These are phyloP conservation scores for Macrophomina pseudophaseolina DNA, from an alignment of 2,329 filamentous ascomycete genomes.

Conservation along the genomic window DNA sequence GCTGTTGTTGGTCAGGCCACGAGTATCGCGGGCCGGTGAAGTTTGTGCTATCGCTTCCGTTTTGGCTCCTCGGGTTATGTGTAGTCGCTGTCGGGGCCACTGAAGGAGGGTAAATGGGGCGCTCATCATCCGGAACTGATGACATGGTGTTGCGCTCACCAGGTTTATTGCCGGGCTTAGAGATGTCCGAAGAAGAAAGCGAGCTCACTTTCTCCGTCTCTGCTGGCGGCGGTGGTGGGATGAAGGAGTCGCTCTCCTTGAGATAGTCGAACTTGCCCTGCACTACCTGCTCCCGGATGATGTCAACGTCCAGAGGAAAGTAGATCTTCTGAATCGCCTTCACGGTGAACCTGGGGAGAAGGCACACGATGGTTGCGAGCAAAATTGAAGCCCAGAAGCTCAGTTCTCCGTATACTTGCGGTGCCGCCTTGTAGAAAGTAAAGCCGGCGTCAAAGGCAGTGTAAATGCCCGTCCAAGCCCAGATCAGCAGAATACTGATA, in stretches of 20 bases:
- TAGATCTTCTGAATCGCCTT: conserved; percentile 94
- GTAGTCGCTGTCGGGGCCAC: conserved; percentile 70
- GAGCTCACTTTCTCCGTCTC: conserved; percentile 52
- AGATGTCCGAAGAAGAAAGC: conserved; percentile 63
- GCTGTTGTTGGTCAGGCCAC: conserved; percentile 21
- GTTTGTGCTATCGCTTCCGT: conserved; percentile 92
- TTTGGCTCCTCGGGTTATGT: conserved; percentile 82
- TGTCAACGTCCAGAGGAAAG: conserved; percentile 89
- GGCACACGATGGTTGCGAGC: conserved; percentile 77
- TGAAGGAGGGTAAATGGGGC: conserved; percentile 92
- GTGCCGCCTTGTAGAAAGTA: conserved; percentile 76
- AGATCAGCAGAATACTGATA: conserved; percentile 85
- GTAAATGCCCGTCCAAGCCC: conserved; percentile 95
- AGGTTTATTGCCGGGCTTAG: conserved; percentile 51
- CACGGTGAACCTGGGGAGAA: conserved; percentile 84
- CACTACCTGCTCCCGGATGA: conserved; percentile 89
- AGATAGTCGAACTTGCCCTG: conserved; percentile 82
- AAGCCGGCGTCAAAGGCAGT: conserved; percentile 63
- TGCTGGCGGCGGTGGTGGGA: conserved; percentile 44
- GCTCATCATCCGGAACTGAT: conserved; percentile 81
- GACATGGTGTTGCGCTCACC: conserved; percentile 59
- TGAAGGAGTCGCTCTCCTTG: conserved; percentile 59
- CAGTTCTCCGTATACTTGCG: conserved; percentile 78
- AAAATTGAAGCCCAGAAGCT: conserved; percentile 87
- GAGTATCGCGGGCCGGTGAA: conserved; percentile 62